Evolutionary conservation across 441 rosid species (phyloP).

Genomic region (Gossypium schwendimanii): DNA sequence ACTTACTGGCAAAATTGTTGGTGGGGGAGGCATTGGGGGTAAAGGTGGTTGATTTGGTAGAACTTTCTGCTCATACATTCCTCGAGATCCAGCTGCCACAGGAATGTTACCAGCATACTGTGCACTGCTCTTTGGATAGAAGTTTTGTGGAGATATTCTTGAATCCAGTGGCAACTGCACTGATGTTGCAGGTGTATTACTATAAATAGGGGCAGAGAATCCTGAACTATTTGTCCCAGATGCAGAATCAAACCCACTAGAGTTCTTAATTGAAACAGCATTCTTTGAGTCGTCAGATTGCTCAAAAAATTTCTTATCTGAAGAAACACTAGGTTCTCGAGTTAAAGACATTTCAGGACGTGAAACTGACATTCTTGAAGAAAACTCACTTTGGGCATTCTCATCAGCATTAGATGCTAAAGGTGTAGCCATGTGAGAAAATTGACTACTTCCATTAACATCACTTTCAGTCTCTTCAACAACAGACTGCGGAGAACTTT

Average conservation of each 20-base stretch:
- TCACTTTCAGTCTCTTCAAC: constrained; percentile 93
- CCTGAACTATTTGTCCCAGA: constrained; percentile 34
- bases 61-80: constrained; percentile 63
- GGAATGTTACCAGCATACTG: constrained; percentile 43
- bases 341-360: constrained; percentile 65
- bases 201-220: constrained; percentile 43
- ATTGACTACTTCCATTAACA: constrained; percentile 65
- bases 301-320: constrained; percentile 70
- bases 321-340: constrained; percentile 77
- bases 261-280: constrained; percentile 33
- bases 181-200: constrained; percentile 34
- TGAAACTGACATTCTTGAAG: constrained; percentile 81
- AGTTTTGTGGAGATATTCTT: constrained; percentile 52
- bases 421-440: constrained; percentile 63
- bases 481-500: constrained; percentile 81
- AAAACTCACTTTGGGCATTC: constrained; percentile 71
- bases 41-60: constrained; percentile 78
- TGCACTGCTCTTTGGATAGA: constrained; percentile 55
- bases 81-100: constrained; percentile 47
- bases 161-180: constrained; percentile 50
- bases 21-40: constrained; percentile 87
- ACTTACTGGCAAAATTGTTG: constrained; percentile 39
- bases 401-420: constrained; percentile 61
- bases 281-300: constrained; percentile 62
- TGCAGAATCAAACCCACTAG: constrained; percentile 46